A percentile compares a stretch with the other conserved stretches of the same genome.
Evolutionary conservation across 129 eudicot species (phyloP).

Genomic region (Arctium minus): DNA sequence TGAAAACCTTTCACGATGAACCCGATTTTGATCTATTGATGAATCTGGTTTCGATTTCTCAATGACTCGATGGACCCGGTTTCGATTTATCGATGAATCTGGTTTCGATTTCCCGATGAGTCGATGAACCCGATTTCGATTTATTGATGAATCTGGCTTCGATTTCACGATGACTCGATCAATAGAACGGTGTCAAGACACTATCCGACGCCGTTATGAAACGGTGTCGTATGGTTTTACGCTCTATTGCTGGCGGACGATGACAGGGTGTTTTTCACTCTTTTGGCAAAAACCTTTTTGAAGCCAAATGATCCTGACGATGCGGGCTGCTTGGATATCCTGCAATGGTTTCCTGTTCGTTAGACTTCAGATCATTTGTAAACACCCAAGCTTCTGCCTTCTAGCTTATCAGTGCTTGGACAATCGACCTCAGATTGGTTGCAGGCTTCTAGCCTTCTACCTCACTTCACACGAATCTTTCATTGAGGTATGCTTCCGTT

Average conservation of each 20-base stretch:
- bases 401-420: background rate
- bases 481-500: conserved; percentile 38
- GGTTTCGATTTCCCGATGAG: too few species aligned
- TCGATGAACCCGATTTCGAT: too few species aligned
- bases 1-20: too few species aligned
- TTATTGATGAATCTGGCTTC: too few species aligned
- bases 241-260: conserved; percentile 68
- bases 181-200: conserved; percentile 30
- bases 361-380: conserved; percentile 53
- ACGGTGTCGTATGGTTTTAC: conserved; percentile 78
- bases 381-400: too few species aligned
- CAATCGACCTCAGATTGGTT: conserved; percentile 80
- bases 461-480: conserved; percentile 86
- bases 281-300: conserved; percentile 57
- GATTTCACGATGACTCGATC: too few species aligned
- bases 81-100: too few species aligned
- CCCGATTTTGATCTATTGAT: too few species aligned
- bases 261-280: conserved; percentile 74
- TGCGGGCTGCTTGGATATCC: conserved; percentile 87
- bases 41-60: too few species aligned
- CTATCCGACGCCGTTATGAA: conserved; percentile 66
- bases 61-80: too few species aligned
- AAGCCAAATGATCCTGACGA: conserved; percentile 77
- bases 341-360: conserved; percentile 91
- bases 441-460: conserved; percentile 83